Conservation (phyloP, 495 filamentous ascomycete genomes). For the Penicillium cinerascens region DNA sequence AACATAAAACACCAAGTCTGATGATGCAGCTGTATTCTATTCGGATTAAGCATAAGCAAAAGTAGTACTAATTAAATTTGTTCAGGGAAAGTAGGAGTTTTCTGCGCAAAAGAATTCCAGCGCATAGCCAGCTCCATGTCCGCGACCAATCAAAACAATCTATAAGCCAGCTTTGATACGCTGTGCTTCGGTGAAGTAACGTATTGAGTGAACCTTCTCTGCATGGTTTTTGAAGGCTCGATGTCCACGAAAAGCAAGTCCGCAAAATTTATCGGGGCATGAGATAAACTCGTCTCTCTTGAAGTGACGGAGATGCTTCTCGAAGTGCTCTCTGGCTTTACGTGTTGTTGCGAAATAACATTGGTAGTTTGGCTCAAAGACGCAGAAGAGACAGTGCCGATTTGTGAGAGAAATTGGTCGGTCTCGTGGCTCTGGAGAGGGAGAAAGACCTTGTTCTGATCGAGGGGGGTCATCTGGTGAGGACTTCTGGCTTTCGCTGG, state of each 20-base stretch:
- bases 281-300: background rate
- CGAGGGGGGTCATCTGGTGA: background rate
- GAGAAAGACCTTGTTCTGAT: background rate
- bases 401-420: constrained; percentile 3
- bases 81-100: too few relatives aligned
- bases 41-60: too few relatives aligned
- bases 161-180: background rate
- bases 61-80: too few relatives aligned
- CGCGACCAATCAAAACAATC: too few relatives aligned
- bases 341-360: background rate
- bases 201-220: constrained; percentile 1
- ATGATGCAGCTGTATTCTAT: too few relatives aligned
- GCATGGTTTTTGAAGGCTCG: constrained; percentile 2
- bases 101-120: too few relatives aligned
- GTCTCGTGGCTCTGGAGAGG: background rate
- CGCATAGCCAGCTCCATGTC: too few relatives aligned
- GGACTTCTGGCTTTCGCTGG: background rate
- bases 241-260: constrained; percentile 3
- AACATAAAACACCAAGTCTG: too few relatives aligned
- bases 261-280: constrained; percentile 1
- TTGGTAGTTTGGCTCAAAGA: constrained; percentile 3
- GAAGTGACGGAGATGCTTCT: background rate
- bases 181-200: constrained; percentile 3
- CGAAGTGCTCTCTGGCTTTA: constrained; percentile 3
- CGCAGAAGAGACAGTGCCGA: constrained; percentile 4